phyloP scores from a whole-genome alignment of 176 grass and related monocot genomes.

The Metroxylon sagu region DNA sequence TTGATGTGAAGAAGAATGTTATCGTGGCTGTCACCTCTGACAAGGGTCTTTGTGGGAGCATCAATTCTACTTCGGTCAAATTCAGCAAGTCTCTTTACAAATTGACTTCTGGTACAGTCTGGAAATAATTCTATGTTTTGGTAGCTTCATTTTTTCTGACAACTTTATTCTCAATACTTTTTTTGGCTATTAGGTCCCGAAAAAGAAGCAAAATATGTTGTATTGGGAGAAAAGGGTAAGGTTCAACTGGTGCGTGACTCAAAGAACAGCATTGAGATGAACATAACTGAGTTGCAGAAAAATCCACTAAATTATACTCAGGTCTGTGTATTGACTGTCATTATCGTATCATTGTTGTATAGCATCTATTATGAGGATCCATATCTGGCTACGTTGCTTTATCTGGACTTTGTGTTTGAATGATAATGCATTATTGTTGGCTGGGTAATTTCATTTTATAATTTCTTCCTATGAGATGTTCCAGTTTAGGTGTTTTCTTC shows the following conservation, averaged over 20 bases:
- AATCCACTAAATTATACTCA: constrained; percentile 92
- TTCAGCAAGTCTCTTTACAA: constrained; percentile 85
- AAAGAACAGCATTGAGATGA: constrained; percentile 53
- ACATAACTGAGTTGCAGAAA: constrained; percentile 63
- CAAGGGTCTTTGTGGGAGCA: constrained; percentile 95
- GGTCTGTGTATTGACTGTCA: constrained; percentile 29
- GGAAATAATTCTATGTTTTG: neutral
- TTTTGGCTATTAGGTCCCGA: constrained; percentile 51
- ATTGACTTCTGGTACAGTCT: constrained; percentile 59
- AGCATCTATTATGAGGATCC: no score
- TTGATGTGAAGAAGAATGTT: constrained; percentile 92
- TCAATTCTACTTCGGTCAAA: constrained; percentile 92
- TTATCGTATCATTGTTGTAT: no score
- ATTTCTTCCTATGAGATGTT: no score
- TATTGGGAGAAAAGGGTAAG: constrained; percentile 95
- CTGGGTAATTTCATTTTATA: no score
- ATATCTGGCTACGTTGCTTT: no score
- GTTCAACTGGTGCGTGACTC: constrained; percentile 83
- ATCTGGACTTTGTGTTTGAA: no score
- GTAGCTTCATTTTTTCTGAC: constrained; percentile 1
- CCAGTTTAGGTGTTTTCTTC: no score
- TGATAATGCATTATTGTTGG: no score
- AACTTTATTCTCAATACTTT: constrained; percentile 11
- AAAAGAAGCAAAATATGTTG: constrained; percentile 75
- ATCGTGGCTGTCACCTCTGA: constrained; percentile 81